These are phyloP conservation scores for Monoraphidium neglectum DNA, from an alignment of 139 green algal species.

Conservation along the genomic window DNA sequence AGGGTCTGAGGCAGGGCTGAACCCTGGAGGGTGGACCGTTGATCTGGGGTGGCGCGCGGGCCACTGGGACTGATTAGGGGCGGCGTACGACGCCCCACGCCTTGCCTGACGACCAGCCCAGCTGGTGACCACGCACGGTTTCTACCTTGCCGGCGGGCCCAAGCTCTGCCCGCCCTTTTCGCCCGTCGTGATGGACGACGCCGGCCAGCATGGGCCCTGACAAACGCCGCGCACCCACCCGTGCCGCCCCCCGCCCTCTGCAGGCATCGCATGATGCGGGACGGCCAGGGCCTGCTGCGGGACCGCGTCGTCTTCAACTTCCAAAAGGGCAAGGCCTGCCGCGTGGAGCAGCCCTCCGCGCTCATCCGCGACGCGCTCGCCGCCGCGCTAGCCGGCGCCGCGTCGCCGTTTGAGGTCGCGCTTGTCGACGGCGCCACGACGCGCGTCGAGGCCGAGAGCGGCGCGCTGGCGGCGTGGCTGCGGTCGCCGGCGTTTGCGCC, in stretches of 20 bases:
- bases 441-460: slow-evolving; percentile 22
- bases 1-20: no score
- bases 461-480: slow-evolving; percentile 41
- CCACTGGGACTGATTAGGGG: no score
- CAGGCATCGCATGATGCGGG: slow-evolving; percentile 55
- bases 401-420: slow-evolving; percentile 43
- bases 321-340: slow-evolving; percentile 42
- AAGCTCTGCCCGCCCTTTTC: no score
- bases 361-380: slow-evolving; percentile 5
- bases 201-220: not conserved
- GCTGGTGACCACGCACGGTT: no score
- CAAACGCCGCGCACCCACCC: not conserved
- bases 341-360: slow-evolving; percentile 17
- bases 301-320: slow-evolving; percentile 41
- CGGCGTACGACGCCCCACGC: no score
- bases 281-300: slow-evolving; percentile 39
- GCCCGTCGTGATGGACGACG: no score
- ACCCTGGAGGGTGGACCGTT: no score
- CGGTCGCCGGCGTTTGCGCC: slow-evolving; percentile 40
- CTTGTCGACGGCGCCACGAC: slow-evolving; percentile 41
- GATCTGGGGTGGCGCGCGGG: no score
- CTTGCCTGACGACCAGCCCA: no score
- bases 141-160: no score
- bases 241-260: not conserved
- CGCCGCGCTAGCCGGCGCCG: slow-evolving; percentile 41